Percentiles rank a stretch among this genome's conserved stretches.
phyloP scores from a whole-genome alignment of 2,329 filamentous ascomycete species.

The Whalleya microplaca region DNA sequence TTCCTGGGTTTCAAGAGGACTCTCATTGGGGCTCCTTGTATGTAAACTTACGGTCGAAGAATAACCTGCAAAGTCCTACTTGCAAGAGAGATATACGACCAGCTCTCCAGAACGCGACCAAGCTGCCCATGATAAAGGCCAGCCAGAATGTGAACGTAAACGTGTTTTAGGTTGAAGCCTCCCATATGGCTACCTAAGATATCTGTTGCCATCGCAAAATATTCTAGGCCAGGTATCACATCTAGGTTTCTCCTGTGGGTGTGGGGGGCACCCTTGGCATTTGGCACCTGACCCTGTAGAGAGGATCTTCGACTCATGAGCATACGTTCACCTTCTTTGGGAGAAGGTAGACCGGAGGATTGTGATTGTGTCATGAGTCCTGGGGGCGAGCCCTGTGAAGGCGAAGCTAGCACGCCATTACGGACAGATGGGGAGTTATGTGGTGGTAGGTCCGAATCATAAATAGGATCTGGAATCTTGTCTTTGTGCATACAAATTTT shows the following conservation, averaged over 20 bases:
- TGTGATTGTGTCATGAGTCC: constrained; percentile 49
- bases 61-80: constrained; percentile 69
- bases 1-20: background rate
- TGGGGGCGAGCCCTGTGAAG: constrained; percentile 60
- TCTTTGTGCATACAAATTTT: constrained; percentile 70
- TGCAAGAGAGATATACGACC: constrained; percentile 61
- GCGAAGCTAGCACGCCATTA: constrained; percentile 57
- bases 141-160: constrained; percentile 83
- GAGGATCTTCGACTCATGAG: constrained; percentile 55
- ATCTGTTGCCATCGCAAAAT: constrained; percentile 84
- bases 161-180: constrained; percentile 78
- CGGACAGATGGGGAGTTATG: constrained; percentile 47
- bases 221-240: constrained; percentile 84
- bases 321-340: constrained; percentile 53
- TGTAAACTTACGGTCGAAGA: constrained; percentile 68
- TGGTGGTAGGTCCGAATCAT: constrained; percentile 45
- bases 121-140: constrained; percentile 89
- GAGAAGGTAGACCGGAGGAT: constrained; percentile 55
- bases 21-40: background rate
- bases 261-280: constrained; percentile 33
- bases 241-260: constrained; percentile 69
- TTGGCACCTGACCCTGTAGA: constrained; percentile 45
- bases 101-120: constrained; percentile 85
- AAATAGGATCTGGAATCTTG: constrained; percentile 62
- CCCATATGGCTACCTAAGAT: constrained; percentile 83